phyloP scores from a whole-genome alignment of 2,329 filamentous ascomycete species.

The Ceratocystis smalleyi region DNA sequence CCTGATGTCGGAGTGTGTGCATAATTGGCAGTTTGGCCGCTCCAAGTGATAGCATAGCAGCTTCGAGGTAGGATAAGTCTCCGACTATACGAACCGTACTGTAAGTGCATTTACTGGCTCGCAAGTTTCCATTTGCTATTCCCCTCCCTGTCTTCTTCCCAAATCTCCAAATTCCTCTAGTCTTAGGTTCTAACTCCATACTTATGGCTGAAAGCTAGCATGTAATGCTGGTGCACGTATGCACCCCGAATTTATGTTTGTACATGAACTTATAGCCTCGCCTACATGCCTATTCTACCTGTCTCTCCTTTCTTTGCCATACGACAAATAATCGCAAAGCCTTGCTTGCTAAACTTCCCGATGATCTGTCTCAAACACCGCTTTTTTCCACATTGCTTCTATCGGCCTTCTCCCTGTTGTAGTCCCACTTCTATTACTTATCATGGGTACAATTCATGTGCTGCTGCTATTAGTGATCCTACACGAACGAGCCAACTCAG shows the following conservation, averaged over 20 bases:
- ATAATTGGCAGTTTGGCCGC: not conserved
- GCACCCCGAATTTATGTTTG: not conserved
- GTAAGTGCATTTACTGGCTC: no score
- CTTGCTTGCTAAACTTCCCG: not conserved
- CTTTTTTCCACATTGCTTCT: not conserved
- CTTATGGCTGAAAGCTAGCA: not conserved
- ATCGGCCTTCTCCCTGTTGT: not conserved
- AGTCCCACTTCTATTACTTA: not conserved
- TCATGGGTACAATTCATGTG: not conserved
- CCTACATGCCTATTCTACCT: not conserved
- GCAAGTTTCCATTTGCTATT: not conserved
- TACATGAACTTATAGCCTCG: not conserved
- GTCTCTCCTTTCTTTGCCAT: not conserved
- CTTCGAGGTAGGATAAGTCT: not conserved
- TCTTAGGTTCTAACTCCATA: not conserved
- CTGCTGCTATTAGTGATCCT: not conserved
- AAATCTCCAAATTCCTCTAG: not conserved
- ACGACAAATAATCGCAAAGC: not conserved
- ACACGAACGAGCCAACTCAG: not conserved
- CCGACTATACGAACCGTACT: not conserved
- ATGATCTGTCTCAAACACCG: not conserved
- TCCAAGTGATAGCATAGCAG: not conserved
- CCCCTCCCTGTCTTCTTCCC: not conserved
- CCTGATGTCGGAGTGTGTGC: not conserved
- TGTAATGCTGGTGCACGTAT: not conserved